These are phyloP conservation scores for Phytophthora sp. DNA, from an alignment of 352 stramenopile genomes.

Conservation along the genomic window DNA sequence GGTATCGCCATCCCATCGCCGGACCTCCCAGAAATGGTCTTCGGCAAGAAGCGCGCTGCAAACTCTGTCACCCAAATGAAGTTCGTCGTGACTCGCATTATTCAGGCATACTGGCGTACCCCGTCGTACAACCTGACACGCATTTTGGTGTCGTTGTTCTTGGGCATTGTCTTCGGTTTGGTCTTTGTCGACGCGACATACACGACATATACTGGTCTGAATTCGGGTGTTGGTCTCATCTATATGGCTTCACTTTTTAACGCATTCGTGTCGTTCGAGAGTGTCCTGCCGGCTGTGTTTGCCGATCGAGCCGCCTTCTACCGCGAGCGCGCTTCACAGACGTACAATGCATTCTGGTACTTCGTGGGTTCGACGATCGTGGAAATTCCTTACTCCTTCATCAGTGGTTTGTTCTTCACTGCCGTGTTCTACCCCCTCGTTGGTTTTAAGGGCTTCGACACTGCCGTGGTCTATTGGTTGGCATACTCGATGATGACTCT, in stretches of 20 bases:
- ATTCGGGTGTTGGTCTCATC: conserved; percentile 69
- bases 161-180: conserved; percentile 41
- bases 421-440: conserved; percentile 41
- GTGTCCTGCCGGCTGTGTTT: conserved; percentile 72
- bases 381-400: conserved; percentile 57
- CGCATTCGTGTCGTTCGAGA: conserved; percentile 78
- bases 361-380: conserved; percentile 48
- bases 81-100: conserved; percentile 39
- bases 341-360: conserved; percentile 78
- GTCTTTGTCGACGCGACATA: conserved; percentile 54
- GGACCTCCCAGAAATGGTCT: conserved; percentile 34
- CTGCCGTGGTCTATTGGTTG: conserved; percentile 36
- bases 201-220: conserved; percentile 39
- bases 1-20: conserved; percentile 37
- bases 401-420: conserved; percentile 46
- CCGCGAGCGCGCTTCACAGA: conserved; percentile 80
- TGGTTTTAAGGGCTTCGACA: conserved; percentile 29
- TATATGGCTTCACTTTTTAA: conserved; percentile 86
- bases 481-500: conserved; percentile 39
- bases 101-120: conserved; percentile 47
- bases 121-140: conserved; percentile 83
- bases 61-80: conserved; percentile 37
- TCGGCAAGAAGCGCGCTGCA: conserved; percentile 36
- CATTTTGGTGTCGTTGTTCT: conserved; percentile 61
- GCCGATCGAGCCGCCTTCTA: conserved; percentile 74